phyloP scores from a whole-genome alignment of 768 basidiomycete species.

The Kwoniella sp. region DNA sequence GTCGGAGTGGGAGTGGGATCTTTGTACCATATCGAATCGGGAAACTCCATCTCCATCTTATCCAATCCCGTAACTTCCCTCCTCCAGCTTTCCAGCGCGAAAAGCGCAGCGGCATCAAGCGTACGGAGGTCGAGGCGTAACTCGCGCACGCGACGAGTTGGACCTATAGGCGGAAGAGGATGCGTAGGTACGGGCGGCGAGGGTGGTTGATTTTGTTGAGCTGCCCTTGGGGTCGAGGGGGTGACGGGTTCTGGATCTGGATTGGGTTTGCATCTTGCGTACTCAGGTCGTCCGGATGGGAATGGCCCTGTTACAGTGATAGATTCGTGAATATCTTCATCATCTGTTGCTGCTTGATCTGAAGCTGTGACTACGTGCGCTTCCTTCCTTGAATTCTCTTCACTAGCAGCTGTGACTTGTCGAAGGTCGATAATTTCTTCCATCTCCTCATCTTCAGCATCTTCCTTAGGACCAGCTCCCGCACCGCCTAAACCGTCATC shows the following conservation, averaged over 20 bases:
- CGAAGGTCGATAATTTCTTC: not conserved
- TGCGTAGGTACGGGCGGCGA: constrained; percentile 22
- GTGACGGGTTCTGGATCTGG: not conserved
- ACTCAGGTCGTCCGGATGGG: not conserved
- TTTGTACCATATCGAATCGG: constrained; percentile 45
- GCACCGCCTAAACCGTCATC: not conserved
- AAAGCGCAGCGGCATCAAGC: constrained; percentile 42
- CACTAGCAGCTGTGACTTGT: too few species aligned
- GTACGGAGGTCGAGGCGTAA: constrained; percentile 41
- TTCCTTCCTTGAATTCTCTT: too few species aligned
- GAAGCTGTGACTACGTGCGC: too few species aligned
- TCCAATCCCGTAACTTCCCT: constrained; percentile 31
- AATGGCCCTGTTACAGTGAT: not conserved
- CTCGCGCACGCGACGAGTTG: constrained; percentile 37
- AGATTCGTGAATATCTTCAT: not conserved
- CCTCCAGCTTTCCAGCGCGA: constrained; percentile 42
- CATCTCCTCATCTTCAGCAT: not conserved
- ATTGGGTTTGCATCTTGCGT: not conserved
- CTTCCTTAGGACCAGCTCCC: not conserved
- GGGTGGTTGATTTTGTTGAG: constrained; percentile 7
- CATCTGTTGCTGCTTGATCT: too few species aligned
- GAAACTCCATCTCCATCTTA: constrained; percentile 37
- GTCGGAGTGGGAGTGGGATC: constrained; percentile 24
- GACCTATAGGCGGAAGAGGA: constrained; percentile 30
- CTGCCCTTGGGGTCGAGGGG: not conserved